phyloP scores from a whole-genome alignment of 148 eudicot genomes.

The Gaultheria prostrata region DNA sequence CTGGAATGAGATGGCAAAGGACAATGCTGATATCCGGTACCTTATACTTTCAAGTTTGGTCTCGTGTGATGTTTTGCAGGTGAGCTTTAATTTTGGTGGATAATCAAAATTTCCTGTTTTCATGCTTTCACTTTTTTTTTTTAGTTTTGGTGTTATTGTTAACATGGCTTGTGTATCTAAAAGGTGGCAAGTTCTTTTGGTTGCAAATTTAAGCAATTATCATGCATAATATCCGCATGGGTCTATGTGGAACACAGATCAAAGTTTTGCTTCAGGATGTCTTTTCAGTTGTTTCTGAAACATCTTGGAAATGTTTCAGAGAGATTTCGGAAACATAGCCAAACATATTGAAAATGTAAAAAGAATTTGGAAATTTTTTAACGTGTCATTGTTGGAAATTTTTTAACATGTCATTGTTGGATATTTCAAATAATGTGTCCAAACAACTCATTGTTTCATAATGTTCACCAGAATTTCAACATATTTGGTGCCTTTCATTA shows the following conservation, averaged over 20 bases:
- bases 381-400: background rate
- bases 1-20: slow-evolving; percentile 65
- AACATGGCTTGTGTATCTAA: background rate
- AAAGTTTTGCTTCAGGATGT: background rate
- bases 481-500: background rate
- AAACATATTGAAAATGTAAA: background rate
- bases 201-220: background rate
- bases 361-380: background rate
- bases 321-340: background rate
- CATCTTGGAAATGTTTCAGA: background rate
- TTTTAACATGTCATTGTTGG: background rate
- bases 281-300: background rate
- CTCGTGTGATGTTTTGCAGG: slow-evolving; percentile 61
- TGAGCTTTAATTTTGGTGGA: slow-evolving; percentile 27
- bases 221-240: background rate
- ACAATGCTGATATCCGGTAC: slow-evolving; percentile 64
- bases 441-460: background rate
- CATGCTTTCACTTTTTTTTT: background rate
- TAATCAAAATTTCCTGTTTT: slow-evolving; percentile 12
- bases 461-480: background rate
- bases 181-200: background rate
- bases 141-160: background rate
- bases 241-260: background rate
- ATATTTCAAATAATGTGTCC: background rate
- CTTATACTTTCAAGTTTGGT: slow-evolving; percentile 54